Evolutionary conservation across 169 alveolate species (phyloP), one percentile per base, ranked within the genome.

Genomic region (Eimeria falciformis): DNA sequence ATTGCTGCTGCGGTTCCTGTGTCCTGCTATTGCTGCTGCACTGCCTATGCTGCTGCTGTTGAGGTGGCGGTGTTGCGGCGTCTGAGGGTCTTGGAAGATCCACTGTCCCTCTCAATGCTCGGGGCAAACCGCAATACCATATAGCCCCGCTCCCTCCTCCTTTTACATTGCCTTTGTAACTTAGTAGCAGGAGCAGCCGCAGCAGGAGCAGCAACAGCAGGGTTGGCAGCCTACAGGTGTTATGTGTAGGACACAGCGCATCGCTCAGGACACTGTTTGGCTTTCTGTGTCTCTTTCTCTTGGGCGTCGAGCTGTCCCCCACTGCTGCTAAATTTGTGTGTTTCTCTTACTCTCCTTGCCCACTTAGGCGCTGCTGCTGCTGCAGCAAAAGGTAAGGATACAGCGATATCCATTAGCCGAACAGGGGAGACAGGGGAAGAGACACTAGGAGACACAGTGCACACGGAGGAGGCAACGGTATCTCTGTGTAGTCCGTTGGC

Each of bases 141-240:
- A 11, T 43, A 68, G 17, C 21, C 18, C 46, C 79, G 79, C 45
- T 68, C 50, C n/a, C 37, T 68, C 79, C 79, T 68, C 47, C 29
- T 68, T 27, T 25, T 68, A n/a, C 21, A 68, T 21, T 47, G 79
- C n/a, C 79, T 68, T 11, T 14, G 29, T 17, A 33, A 33, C 47
- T 47, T 68, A 27, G 79, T 11, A n/a, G n/a, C n/a, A n/a, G n/a
- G n/a, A 23, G 45, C 43, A 68, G 17, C 53, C 6, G 79, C n/a
- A 62, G 73, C 73, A 18, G 73, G 37, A n/a, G n/a, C 79, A 33
- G 47, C 79, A 4, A 27, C 79, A 68, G 53, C 79, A 23, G 53
- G 21, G 29, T 6, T 14, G 23, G 6, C 50, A 68, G 47, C 43
- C 18, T 68, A 23, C 50, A 68, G 21, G 50, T 68, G 17, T 7